Conservation (phyloP, 257 asterid genomes). For the Solanum gracilifrons region DNA sequence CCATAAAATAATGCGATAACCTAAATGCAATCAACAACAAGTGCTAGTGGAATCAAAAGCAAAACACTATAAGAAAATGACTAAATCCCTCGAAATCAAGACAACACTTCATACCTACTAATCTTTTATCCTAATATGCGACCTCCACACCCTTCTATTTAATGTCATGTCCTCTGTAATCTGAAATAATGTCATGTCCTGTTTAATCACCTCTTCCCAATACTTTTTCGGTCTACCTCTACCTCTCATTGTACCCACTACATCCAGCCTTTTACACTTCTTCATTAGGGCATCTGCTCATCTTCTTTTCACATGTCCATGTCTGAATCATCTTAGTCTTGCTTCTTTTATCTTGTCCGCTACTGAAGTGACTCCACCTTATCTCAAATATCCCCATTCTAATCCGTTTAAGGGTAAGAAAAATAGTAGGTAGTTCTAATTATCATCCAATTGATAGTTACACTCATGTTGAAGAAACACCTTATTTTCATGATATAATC, state of each 20-base stretch:
- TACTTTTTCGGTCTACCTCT: too few species aligned
- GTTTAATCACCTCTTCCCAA: neutral
- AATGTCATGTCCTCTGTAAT: neutral
- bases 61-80: neutral
- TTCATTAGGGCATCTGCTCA: neutral
- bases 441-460: neutral
- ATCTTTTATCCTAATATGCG: neutral
- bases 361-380: fast-evolving
- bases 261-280: fast-evolving
- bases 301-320: neutral
- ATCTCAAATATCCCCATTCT: neutral
- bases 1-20: neutral
- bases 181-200: too few species aligned
- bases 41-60: neutral
- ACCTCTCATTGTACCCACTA: fast-evolving
- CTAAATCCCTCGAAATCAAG: neutral
- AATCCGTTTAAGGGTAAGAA: fast-evolving
- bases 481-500: too few species aligned
- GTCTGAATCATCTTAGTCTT: fast-evolving
- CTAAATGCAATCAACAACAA: too few species aligned
- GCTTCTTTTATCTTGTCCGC: fast-evolving
- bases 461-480: neutral
- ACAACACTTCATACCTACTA: too few species aligned
- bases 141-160: neutral
- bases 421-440: neutral